Evolutionary conservation across 768 basidiomycete genomes (phyloP).

Genomic region (Leccinum ochraceum): DNA sequence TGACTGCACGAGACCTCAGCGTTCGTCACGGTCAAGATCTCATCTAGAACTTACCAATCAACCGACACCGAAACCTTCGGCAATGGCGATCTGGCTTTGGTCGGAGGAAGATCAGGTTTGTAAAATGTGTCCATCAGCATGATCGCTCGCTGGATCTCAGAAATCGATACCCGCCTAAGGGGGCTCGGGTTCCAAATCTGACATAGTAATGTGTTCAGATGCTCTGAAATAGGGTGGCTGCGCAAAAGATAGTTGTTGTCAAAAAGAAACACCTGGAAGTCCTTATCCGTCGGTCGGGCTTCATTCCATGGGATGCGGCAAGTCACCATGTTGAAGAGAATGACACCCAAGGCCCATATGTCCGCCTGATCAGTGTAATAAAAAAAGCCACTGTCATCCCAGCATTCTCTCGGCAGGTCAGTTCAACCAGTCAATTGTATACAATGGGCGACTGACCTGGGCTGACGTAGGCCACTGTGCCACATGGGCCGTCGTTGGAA

Average conservation of each 20-base stretch:
- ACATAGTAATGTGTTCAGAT: constrained; percentile 7
- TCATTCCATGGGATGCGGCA: constrained; percentile 34
- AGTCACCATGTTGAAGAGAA: constrained; percentile 83
- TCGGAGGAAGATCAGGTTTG: background rate
- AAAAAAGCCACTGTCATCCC: constrained; percentile 39
- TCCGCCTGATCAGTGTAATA: constrained; percentile 39
- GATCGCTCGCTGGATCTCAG: constrained; percentile 17
- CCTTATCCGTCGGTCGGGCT: constrained; percentile 4
- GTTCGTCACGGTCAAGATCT: background rate
- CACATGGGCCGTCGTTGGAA: constrained; percentile 55
- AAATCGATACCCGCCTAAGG: constrained; percentile 18
- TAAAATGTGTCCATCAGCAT: constrained; percentile 21
- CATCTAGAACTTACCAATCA: constrained; percentile 17
- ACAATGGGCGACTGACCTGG: constrained; percentile 50
- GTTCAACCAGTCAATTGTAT: constrained; percentile 1
- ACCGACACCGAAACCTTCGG: background rate
- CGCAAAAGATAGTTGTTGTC: constrained; percentile 1
- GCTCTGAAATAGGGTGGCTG: constrained; percentile 10
- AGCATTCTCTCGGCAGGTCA: constrained; percentile 49
- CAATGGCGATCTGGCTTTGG: background rate
- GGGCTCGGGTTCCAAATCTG: constrained; percentile 21
- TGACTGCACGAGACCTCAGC: constrained; percentile 12
- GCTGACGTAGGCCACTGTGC: constrained; percentile 66
- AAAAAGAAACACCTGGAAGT: constrained; percentile 8
- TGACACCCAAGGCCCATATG: constrained; percentile 76